Percentiles rank a stretch among this genome's conserved stretches.
phyloP scores from a whole-genome alignment of 768 basidiomycete species.

The Naematelia aurantialba region DNA sequence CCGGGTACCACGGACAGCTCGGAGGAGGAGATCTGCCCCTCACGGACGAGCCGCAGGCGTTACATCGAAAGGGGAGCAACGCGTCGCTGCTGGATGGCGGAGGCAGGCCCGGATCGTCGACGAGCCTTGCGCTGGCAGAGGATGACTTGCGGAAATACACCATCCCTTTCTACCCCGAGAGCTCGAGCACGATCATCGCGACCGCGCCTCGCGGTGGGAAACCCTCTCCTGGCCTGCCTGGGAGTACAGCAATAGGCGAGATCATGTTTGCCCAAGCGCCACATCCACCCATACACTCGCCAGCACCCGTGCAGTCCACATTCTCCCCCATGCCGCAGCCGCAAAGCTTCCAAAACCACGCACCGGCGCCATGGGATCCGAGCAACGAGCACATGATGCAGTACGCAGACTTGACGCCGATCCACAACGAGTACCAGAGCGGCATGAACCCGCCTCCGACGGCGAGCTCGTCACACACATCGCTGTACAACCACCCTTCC shows the following conservation, averaged over 20 bases:
- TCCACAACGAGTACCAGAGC: not conserved
- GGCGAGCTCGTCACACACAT: not conserved
- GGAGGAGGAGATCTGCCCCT: not conserved
- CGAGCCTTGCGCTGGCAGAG: conserved; percentile 1
- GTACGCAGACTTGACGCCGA: not conserved
- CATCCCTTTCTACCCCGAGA: conserved; percentile 31
- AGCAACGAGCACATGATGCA: not conserved
- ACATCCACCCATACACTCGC: conserved; percentile 1
- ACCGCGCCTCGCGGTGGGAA: conserved; percentile 23
- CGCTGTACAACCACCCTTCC: not conserved
- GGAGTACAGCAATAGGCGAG: conserved; percentile 14
- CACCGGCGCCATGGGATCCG: not conserved
- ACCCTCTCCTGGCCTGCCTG: not conserved
- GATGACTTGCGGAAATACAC: conserved; percentile 25
- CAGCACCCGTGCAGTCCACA: not conserved
- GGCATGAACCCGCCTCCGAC: not conserved
- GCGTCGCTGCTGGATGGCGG: conserved; percentile 11
- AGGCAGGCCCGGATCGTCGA: conserved; percentile 2
- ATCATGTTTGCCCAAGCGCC: conserved; percentile 20
- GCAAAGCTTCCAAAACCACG: not conserved
- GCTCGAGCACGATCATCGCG: conserved; percentile 32
- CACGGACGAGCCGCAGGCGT: conserved; percentile 29
- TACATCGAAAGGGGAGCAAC: conserved; percentile 17
- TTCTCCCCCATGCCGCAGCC: not conserved
- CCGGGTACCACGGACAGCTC: not conserved